Evolutionary conservation across 2,329 filamentous ascomycete species (phyloP).

Genomic region (Hymenotorrendiella dingleyae): DNA sequence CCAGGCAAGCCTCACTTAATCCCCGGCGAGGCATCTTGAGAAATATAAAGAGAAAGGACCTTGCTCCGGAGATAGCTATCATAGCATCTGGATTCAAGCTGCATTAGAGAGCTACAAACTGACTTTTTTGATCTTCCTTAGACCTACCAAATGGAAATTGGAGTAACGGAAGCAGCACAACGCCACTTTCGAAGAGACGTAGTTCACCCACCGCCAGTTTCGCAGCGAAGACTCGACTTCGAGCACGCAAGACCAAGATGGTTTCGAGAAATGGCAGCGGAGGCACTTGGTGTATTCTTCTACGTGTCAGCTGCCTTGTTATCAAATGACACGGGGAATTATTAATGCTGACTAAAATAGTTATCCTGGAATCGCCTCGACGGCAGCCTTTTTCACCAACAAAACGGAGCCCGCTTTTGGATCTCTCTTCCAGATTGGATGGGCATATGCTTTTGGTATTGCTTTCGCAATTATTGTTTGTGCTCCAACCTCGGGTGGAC

Average conservation of each 20-base stretch:
- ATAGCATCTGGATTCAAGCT: no score
- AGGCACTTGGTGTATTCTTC: conserved; percentile 52
- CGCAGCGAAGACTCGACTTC: conserved; percentile 48
- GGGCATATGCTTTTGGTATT: conserved; percentile 50
- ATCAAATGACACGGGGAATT: neutral
- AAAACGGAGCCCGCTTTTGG: conserved; percentile 38
- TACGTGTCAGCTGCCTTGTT: conserved; percentile 36
- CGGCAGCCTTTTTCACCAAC: conserved; percentile 45
- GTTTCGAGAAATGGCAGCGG: conserved; percentile 49
- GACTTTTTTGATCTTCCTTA: no score
- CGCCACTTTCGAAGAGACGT: conserved; percentile 45
- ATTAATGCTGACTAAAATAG: conserved; percentile 11
- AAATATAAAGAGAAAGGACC: no score
- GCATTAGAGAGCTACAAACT: no score
- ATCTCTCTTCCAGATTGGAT: conserved; percentile 50
- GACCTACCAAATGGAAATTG: no score
- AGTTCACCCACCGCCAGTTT: conserved; percentile 43
- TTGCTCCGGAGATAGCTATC: no score
- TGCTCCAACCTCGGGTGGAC: conserved; percentile 46
- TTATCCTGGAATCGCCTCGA: conserved; percentile 47
- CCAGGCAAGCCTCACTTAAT: no score
- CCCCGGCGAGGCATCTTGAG: no score
- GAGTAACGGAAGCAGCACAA: conserved; percentile 47
- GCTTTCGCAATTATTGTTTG: conserved; percentile 54
- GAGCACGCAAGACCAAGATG: conserved; percentile 47